phyloP scores from a whole-genome alignment of 192 early-diverging fungal genomes.

The Anaeromyces robustus region DNA sequence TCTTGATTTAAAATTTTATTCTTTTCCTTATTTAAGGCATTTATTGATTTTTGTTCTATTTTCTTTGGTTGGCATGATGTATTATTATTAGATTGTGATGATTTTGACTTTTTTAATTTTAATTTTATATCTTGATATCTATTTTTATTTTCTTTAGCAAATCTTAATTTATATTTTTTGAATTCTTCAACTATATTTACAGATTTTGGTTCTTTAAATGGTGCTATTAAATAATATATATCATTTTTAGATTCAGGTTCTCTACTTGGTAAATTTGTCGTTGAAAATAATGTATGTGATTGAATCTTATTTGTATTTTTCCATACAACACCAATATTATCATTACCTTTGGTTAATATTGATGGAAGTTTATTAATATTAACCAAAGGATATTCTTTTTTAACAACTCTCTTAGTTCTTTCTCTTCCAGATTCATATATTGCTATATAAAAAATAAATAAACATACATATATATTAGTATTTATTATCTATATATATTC shows the following conservation, averaged over 20 bases:
- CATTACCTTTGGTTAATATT: background rate
- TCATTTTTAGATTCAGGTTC: background rate
- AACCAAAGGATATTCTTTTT: background rate
- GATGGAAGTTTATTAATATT: background rate
- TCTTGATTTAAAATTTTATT: background rate
- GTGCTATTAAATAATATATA: background rate
- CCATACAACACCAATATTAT: background rate
- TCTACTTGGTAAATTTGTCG: background rate
- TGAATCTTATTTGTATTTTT: background rate
- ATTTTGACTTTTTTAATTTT: background rate
- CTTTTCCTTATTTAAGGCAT: no score
- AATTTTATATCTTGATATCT: background rate
- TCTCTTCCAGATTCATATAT: background rate
- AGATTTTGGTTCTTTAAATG: background rate
- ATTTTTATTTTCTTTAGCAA: background rate
- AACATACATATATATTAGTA: no score
- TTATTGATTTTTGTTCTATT: no score
- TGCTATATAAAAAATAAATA: background rate
- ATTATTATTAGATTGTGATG: background rate
- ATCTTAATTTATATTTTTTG: background rate
- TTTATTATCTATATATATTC: no score
- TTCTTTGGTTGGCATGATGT: no score
- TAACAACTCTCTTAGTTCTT: background rate
- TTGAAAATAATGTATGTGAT: background rate
- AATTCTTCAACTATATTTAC: background rate